phyloP scores from a whole-genome alignment of 2,329 filamentous ascomycete genomes.

The Hypoxylon sp. region DNA sequence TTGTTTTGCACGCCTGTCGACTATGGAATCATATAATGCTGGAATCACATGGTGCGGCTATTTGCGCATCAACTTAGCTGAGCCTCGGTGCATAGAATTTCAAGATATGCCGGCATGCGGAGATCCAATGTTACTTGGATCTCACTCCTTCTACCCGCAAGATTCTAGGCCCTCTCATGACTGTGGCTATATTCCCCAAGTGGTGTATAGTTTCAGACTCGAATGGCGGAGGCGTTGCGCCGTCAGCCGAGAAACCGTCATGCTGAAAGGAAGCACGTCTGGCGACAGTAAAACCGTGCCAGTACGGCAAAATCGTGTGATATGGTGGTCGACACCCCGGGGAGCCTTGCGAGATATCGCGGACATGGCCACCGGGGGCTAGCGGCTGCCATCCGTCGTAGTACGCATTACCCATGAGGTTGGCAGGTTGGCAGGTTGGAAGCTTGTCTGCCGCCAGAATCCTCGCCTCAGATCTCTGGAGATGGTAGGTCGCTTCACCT shows the following conservation, averaged over 20 bases:
- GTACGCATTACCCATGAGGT: conserved; percentile 29
- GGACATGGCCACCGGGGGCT: conserved; percentile 32
- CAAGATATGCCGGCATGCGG: conserved; percentile 23
- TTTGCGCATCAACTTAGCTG: conserved; percentile 23
- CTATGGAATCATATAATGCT: conserved; percentile 7
- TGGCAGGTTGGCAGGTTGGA: conserved; percentile 16
- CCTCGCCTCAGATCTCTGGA: conserved; percentile 44
- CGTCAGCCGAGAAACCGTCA: conserved; percentile 22
- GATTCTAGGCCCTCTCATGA: conserved; percentile 26
- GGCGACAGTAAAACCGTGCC: conserved; percentile 37
- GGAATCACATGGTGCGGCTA: neutral
- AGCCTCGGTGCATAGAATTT: conserved; percentile 24
- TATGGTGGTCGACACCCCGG: conserved; percentile 25
- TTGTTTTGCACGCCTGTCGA: conserved; percentile 8
- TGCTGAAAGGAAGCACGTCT: conserved; percentile 34
- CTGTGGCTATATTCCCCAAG: conserved; percentile 11
- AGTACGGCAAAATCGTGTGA: conserved; percentile 37
- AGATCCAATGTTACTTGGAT: conserved; percentile 35
- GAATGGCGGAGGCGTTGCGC: conserved; percentile 22
- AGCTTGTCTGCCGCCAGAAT: conserved; percentile 35
- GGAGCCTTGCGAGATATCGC: conserved; percentile 31
- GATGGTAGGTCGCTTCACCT: conserved; percentile 40
- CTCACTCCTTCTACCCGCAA: conserved; percentile 26
- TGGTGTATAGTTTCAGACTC: conserved; percentile 28
- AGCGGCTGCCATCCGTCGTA: conserved; percentile 29